phyloP scores from a whole-genome alignment of 2,329 filamentous ascomycete genomes.

The Xenosphaeropsis pyriputrescens region DNA sequence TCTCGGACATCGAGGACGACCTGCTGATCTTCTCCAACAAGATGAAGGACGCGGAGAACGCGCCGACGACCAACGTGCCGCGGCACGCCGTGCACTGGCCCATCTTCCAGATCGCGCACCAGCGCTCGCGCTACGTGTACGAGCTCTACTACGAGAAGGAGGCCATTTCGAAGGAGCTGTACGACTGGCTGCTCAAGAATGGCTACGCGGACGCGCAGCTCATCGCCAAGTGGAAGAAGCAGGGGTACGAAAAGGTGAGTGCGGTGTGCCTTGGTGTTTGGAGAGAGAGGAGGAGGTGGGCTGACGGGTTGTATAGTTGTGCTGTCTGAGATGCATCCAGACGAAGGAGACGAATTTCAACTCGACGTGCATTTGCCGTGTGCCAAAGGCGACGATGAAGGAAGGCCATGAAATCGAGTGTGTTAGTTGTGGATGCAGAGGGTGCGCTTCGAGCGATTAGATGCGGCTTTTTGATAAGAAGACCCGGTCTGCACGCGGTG shows the following conservation, averaged over 20 bases:
- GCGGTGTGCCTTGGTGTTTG: background rate
- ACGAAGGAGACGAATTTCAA: conserved; percentile 99
- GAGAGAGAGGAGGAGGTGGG: background rate
- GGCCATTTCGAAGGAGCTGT: conserved; percentile 80
- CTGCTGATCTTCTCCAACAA: conserved; percentile 77
- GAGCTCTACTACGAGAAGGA: conserved; percentile 97
- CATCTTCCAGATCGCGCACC: conserved; percentile 93
- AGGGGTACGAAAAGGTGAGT: conserved; percentile 87
- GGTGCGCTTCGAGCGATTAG: conserved; percentile 75
- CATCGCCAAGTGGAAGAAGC: conserved; percentile 99
- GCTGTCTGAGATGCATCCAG: conserved; percentile 90
- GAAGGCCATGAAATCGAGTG: conserved; percentile 85
- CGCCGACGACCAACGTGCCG: conserved; percentile 61
- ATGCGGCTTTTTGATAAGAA: background rate
- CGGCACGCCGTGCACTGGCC: conserved; percentile 93
- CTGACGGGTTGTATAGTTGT: conserved; percentile 43
- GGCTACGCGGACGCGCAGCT: conserved; percentile 87
- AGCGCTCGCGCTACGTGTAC: conserved; percentile 85
- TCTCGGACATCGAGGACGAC: conserved; percentile 78
- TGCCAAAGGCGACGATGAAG: conserved; percentile 79
- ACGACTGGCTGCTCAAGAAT: conserved; percentile 96
- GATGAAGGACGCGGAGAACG: conserved; percentile 92
- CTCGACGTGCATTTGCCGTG: conserved; percentile 90
- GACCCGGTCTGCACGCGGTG: too few species aligned
- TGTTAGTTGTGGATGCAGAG: conserved; percentile 86